Evolutionary conservation across 163 green algal genomes (phyloP).

Genomic region (Scenedesmus sp.): DNA sequence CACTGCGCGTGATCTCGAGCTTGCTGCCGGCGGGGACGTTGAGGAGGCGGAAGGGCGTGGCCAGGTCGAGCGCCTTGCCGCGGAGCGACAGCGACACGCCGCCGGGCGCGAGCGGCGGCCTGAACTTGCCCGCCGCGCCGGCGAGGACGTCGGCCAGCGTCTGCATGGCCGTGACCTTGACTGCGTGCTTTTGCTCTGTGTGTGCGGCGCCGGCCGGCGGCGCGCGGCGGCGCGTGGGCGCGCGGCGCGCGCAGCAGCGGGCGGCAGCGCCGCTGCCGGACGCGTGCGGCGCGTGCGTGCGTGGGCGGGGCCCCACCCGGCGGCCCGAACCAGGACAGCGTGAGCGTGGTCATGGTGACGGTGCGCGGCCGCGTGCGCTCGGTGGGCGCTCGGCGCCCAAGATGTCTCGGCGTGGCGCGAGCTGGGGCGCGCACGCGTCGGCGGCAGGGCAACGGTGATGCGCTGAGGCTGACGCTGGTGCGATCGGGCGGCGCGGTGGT

Average conservation of each 20-base stretch:
- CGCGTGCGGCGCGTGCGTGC: neutral
- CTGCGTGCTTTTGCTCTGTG: slow-evolving; percentile 41
- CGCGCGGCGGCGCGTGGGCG: too few species aligned
- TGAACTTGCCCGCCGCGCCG: slow-evolving; percentile 36
- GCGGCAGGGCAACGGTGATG: too few species aligned
- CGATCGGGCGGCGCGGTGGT: too few species aligned
- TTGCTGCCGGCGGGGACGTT: slow-evolving; percentile 40
- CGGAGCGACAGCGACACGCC: neutral
- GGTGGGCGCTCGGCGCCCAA: too few species aligned
- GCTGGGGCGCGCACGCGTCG: too few species aligned
- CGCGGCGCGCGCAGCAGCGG: neutral
- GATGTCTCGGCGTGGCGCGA: too few species aligned
- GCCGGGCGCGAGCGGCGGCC: slow-evolving; percentile 12
- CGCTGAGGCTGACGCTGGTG: too few species aligned
- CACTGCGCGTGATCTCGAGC: too few species aligned
- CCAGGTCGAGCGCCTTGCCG: slow-evolving; percentile 36
- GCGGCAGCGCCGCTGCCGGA: neutral
- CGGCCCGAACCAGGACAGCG: slow-evolving; percentile 19
- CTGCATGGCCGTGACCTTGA: slow-evolving; percentile 44
- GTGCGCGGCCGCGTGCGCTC: too few species aligned
- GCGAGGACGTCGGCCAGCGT: slow-evolving; percentile 10
- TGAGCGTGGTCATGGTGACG: slow-evolving; percentile 2
- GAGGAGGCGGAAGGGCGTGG: slow-evolving; percentile 45
- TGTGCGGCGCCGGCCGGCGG: neutral
- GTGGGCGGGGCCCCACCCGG: slow-evolving; percentile 3